These are phyloP conservation scores for Lathyrus tuberosus DNA, from an alignment of 306 rosid genomes.

Conservation along the genomic window DNA sequence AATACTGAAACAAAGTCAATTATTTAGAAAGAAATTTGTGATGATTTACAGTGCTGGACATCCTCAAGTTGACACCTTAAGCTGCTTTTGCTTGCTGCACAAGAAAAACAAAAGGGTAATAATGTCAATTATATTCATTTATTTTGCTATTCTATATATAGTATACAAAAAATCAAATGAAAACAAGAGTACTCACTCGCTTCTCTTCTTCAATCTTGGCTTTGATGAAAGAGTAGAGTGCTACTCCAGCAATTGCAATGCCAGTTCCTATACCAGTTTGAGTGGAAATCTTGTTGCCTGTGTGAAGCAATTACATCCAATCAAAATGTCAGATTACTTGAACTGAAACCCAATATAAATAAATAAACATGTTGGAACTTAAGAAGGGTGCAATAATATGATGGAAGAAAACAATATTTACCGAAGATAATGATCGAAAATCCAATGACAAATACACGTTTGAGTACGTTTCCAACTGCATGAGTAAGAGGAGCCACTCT, in stretches of 20 bases:
- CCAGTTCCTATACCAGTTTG: slow-evolving; percentile 91
- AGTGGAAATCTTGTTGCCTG: slow-evolving; percentile 93
- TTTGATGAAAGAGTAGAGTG: slow-evolving; percentile 79
- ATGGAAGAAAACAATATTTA: slow-evolving; percentile 42
- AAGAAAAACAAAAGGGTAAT: neutral
- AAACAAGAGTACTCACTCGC: slow-evolving; percentile 64
- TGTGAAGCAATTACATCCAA: slow-evolving; percentile 27
- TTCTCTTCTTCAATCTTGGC: slow-evolving; percentile 93
- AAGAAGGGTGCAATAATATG: neutral
- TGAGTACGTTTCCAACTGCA: slow-evolving; percentile 95
- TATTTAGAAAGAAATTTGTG: slow-evolving; percentile 45
- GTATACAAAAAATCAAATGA: neutral
- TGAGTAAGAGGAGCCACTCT: slow-evolving; percentile 99
- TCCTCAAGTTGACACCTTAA: slow-evolving; percentile 51
- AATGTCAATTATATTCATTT: neutral
- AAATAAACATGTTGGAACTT: neutral
- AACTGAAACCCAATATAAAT: neutral
- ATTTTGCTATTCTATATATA: neutral
- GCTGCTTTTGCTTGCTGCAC: slow-evolving; percentile 81
- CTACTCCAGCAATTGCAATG: slow-evolving; percentile 95
- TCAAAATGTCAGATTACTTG: slow-evolving; percentile 6
- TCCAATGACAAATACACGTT: slow-evolving; percentile 95
- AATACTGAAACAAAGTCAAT: slow-evolving; percentile 44
- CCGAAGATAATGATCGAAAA: slow-evolving; percentile 83
- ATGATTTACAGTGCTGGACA: slow-evolving; percentile 59